These are phyloP conservation scores for Glebionis coronaria DNA, from an alignment of 129 eudicot genomes.

Conservation along the genomic window DNA sequence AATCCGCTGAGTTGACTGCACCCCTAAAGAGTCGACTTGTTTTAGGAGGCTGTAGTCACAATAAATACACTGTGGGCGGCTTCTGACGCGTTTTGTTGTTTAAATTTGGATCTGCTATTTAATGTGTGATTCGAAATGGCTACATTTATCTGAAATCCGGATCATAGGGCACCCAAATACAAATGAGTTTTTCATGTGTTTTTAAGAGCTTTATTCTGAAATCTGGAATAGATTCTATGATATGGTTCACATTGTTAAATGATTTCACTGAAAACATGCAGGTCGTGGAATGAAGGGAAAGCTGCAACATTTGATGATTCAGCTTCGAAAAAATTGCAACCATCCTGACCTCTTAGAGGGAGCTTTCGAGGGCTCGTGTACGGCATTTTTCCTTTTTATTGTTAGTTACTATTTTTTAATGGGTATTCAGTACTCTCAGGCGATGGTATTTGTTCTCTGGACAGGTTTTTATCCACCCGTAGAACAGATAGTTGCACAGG, in stretches of 20 bases:
- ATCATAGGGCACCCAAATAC: no score
- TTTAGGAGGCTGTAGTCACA: no score
- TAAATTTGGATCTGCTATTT: no score
- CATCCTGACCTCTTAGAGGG: conserved; percentile 95
- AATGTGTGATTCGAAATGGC: no score
- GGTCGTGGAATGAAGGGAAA: conserved; percentile 61
- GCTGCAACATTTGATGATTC: conserved; percentile 79
- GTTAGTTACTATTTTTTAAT: not conserved
- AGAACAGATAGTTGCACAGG: conserved; percentile 84
- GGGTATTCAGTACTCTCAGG: not conserved
- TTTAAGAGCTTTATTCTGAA: no score
- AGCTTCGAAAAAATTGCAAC: conserved; percentile 89
- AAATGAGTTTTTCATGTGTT: no score
- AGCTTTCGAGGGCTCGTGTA: conserved; percentile 82
- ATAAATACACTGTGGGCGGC: no score
- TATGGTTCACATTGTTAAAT: not conserved
- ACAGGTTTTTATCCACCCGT: conserved; percentile 87
- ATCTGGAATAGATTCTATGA: not conserved
- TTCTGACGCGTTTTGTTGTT: no score
- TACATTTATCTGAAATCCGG: no score
- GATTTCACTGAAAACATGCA: conserved; percentile 33
- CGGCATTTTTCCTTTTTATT: conserved; percentile 21
- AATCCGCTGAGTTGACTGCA: no score
- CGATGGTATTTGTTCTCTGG: not conserved
- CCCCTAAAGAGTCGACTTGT: no score